Base-by-base conservation (phyloP, 2,329 filamentous ascomycete species). In the Raffaelea deltoideospora region DNA sequence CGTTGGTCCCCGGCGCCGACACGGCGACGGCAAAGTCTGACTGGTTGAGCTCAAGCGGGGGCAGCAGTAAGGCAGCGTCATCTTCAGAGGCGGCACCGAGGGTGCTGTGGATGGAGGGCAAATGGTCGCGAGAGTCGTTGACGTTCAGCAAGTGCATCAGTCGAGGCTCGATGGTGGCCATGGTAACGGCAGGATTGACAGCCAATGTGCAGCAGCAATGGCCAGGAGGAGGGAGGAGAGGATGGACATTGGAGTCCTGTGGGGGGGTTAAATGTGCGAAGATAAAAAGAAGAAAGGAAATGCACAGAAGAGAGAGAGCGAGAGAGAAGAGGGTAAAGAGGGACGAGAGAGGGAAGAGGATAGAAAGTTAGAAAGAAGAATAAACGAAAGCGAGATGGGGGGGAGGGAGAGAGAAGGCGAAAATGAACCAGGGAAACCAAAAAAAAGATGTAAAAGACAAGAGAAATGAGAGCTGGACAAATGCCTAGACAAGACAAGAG, bases 151-250 rank as follows among this genome's bases (percentile, higher is more conserved):
- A 57, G 53, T 76, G 71, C 51, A 76, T 78, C 46, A 78, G 62
- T 51, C 72, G 69, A 51, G 73, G 73, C 64, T 78, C 73, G 57
- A 77, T 77, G 50, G 71, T 76, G 47, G 70, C 69, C 69, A 74
- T 74, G 32, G 33, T 43, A 57, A 76, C 76, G 50, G 69, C 75
- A n/a, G n/a, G n/a, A n/a, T n/a, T n/a, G n/a, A n/a, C n/a, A 48
- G 69, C 69, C 69, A 73, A 72, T 56, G 55, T 70, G 63, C 45
- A 50, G 46, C 45, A 48, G 47, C 47, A 50, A 50, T 43, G 44
- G 44, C 41, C 7, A 30, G 28, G 43, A 42, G 46, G 44, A 49
- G 50, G 48, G 54, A 22, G 27, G 28, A 27, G 24, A 37, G 28
- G 31, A 38, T 33, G 40, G 34, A 43, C 60, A 65, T 64, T 56